phyloP scores from a whole-genome alignment of 2,329 filamentous ascomycete genomes.

The Cytospora mali region DNA sequence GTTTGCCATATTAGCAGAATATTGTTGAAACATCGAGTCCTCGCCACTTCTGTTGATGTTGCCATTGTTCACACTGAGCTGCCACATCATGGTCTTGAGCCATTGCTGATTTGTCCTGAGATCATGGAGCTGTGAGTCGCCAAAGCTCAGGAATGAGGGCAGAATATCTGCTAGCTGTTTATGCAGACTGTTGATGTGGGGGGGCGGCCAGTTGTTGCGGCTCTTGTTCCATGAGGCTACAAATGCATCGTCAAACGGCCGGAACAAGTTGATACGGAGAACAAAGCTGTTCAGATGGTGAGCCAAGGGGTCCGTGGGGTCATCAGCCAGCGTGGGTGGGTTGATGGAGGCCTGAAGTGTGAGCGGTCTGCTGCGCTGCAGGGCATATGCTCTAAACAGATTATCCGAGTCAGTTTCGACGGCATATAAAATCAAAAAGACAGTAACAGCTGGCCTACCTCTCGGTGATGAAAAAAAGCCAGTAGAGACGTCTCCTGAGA shows the following conservation, averaged over 20 bases:
- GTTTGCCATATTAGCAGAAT: slow-evolving; percentile 63
- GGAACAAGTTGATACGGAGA: slow-evolving; percentile 64
- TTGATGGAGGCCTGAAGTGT: slow-evolving; percentile 71
- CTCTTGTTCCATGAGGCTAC: slow-evolving; percentile 69
- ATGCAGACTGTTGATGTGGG: slow-evolving; percentile 61
- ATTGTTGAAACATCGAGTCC: slow-evolving; percentile 63
- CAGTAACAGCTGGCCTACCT: slow-evolving; percentile 53
- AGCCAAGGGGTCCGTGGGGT: slow-evolving; percentile 57
- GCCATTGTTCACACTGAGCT: slow-evolving; percentile 59
- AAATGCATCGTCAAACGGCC: slow-evolving; percentile 67
- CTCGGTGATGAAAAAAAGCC: slow-evolving; percentile 73
- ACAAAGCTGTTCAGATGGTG: slow-evolving; percentile 60
- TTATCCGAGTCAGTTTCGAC: slow-evolving; percentile 29
- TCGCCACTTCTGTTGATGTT: slow-evolving; percentile 50
- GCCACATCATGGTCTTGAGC: slow-evolving; percentile 66
- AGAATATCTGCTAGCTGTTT: slow-evolving; percentile 63
- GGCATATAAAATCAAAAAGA: background rate
- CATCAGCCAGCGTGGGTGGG: slow-evolving; percentile 63
- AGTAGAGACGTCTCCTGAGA: slow-evolving; percentile 68
- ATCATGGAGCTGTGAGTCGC: slow-evolving; percentile 58
- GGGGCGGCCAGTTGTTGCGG: slow-evolving; percentile 56
- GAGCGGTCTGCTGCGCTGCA: slow-evolving; percentile 70
- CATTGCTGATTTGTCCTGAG: slow-evolving; percentile 64
- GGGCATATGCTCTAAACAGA: slow-evolving; percentile 63
- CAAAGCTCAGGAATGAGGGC: slow-evolving; percentile 53